A percentile compares a stretch with the other conserved stretches of the same genome.
phyloP scores from a whole-genome alignment of 2,329 filamentous ascomycete species.

The Xylariaceae sp. region DNA sequence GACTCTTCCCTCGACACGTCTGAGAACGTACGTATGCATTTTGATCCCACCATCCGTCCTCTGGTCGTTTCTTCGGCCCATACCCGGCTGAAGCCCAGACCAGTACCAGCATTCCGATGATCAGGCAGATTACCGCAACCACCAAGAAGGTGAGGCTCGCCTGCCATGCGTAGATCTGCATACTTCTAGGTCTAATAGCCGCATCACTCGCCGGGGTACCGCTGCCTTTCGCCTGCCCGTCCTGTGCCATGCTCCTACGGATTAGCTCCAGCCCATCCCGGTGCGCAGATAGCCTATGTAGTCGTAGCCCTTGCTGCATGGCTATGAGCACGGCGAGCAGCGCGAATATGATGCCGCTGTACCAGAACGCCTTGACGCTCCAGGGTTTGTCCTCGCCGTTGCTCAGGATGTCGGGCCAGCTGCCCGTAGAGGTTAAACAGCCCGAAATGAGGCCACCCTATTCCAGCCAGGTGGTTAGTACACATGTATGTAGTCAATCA shows the following conservation, averaged over 20 bases:
- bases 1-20: not conserved
- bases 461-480: not conserved
- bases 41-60: slow-evolving; percentile 26
- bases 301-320: slow-evolving; percentile 48
- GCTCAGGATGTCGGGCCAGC: slow-evolving; percentile 49
- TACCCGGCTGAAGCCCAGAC: slow-evolving; percentile 31
- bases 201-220: not conserved
- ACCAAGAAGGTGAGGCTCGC: slow-evolving; percentile 28
- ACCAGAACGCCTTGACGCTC: slow-evolving; percentile 49
- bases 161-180: slow-evolving; percentile 36
- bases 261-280: slow-evolving; percentile 45
- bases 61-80: slow-evolving; percentile 23
- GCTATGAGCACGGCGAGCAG: slow-evolving; percentile 56
- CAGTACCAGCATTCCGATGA: slow-evolving; percentile 28
- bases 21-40: slow-evolving; percentile 7
- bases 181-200: slow-evolving; percentile 8
- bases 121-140: slow-evolving; percentile 29
- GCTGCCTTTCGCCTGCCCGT: no score
- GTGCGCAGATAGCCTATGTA: slow-evolving; percentile 50
- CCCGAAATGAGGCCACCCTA: slow-evolving; percentile 45
- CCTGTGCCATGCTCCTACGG: slow-evolving; percentile 30
- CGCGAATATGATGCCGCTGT: slow-evolving; percentile 52
- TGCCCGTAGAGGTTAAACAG: slow-evolving; percentile 49
- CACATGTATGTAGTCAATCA: not conserved
- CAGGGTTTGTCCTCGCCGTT: slow-evolving; percentile 46